These are phyloP conservation scores for Vitis hybrid DNA, from an alignment of 177 flowering plant genomes.

Conservation along the genomic window DNA sequence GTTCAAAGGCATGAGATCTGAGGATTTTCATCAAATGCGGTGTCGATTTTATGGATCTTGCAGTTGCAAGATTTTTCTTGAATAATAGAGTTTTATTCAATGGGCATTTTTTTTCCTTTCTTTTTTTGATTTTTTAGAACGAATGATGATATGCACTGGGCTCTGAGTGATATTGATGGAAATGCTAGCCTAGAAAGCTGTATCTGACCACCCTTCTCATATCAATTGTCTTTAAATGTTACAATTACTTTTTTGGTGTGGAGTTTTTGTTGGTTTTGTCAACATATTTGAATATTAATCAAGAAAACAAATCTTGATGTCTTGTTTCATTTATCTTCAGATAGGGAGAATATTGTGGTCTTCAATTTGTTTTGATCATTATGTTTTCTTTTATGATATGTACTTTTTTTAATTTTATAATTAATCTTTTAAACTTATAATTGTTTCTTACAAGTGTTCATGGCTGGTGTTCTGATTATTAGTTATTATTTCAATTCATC, in stretches of 20 bases:
- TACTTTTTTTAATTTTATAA: too few relatives aligned
- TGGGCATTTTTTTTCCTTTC: neutral
- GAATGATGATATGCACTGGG: conserved; percentile 16
- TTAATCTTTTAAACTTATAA: too few relatives aligned
- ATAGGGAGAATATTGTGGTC: too few relatives aligned
- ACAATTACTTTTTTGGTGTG: neutral
- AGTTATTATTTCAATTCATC: neutral
- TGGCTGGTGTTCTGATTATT: neutral
- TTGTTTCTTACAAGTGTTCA: too few relatives aligned
- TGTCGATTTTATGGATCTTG: neutral
- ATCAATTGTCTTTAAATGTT: neutral
- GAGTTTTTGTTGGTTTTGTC: too few relatives aligned
- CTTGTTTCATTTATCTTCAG: too few relatives aligned
- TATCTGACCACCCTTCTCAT: neutral
- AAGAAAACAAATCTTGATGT: too few relatives aligned
- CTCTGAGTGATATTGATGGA: conserved; percentile 11
- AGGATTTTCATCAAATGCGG: conserved; percentile 9
- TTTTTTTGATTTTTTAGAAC: too few relatives aligned
- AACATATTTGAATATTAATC: too few relatives aligned
- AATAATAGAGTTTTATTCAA: neutral
- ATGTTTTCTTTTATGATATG: too few relatives aligned
- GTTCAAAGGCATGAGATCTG: conserved; percentile 29
- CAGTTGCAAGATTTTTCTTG: neutral
- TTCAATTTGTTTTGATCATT: too few relatives aligned
- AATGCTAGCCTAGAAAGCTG: conserved; percentile 14